phyloP scores from a whole-genome alignment of 1,139 yeast genomes.

The Magnusiomyces clavatus region DNA sequence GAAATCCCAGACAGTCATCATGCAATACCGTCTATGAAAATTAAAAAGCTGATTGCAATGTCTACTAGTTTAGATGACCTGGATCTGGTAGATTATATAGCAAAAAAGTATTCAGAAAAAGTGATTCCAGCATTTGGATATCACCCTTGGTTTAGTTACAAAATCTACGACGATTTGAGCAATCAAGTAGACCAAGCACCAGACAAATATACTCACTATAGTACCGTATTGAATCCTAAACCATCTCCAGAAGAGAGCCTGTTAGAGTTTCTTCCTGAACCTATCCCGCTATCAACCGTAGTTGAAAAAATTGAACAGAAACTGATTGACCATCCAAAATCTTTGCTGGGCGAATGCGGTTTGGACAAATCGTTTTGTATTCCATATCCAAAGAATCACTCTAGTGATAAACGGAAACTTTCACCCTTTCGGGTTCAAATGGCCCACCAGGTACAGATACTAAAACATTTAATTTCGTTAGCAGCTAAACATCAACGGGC shows the following conservation, averaged over 20 bases:
- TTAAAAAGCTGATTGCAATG: slow-evolving; percentile 29
- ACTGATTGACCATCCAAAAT: slow-evolving; percentile 24
- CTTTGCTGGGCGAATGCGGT: slow-evolving; percentile 79
- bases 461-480: slow-evolving; percentile 44
- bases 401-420: slow-evolving; percentile 27
- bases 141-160: slow-evolving; percentile 87
- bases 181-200: slow-evolving; percentile 7
- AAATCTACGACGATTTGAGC: slow-evolving; percentile 37
- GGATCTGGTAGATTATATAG: slow-evolving; percentile 28
- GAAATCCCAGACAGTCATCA: slow-evolving; percentile 24
- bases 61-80: slow-evolving; percentile 35
- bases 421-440: slow-evolving; percentile 41
- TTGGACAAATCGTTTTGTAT: slow-evolving; percentile 69
- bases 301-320: slow-evolving; percentile 31
- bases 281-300: slow-evolving; percentile 41
- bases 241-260: slow-evolving; percentile 33
- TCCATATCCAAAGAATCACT: slow-evolving; percentile 40
- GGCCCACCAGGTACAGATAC: slow-evolving; percentile 55
- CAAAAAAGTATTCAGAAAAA: slow-evolving; percentile 25
- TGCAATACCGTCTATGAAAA: slow-evolving; percentile 18
- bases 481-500: slow-evolving; percentile 45
- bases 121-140: slow-evolving; percentile 67
- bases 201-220: slow-evolving; percentile 45
- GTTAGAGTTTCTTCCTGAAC: slow-evolving; percentile 51
- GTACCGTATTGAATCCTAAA: slow-evolving; percentile 39